Conservation (phyloP, 805 yeast genomes). For the Barnettozyma salicaria region DNA sequence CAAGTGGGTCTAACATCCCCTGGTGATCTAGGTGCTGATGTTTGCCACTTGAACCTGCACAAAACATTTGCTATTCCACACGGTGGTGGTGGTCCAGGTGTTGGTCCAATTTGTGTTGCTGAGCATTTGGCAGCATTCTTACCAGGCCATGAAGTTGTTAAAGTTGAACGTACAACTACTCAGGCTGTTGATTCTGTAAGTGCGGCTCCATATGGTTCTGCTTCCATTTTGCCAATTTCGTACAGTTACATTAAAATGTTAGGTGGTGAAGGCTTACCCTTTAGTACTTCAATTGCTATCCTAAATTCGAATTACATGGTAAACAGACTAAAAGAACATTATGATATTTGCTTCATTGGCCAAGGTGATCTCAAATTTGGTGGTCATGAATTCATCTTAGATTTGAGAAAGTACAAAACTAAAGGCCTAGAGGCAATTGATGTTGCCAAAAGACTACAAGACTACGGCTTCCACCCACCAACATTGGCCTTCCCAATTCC, state of each 20-base stretch:
- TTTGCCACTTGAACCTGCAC: conserved; percentile 93
- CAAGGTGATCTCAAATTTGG: conserved; percentile 62
- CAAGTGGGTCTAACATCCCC: conserved; percentile 97
- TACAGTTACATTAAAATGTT: conserved; percentile 93
- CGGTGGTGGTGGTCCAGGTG: conserved; percentile 99
- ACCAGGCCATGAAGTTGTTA: conserved; percentile 67
- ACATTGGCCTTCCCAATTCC: conserved; percentile 99
- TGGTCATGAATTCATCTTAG: conserved; percentile 95
- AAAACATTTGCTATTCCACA: conserved; percentile 97
- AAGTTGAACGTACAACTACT: conserved; percentile 35
- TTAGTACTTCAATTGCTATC: conserved; percentile 85
- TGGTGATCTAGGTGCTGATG: conserved; percentile 97
- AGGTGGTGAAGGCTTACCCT: conserved; percentile 80
- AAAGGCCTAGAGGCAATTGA: conserved; percentile 90
- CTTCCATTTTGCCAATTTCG: conserved; percentile 86
- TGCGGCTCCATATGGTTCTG: conserved; percentile 95
- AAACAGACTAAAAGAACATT: conserved; percentile 63
- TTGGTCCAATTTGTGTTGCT: conserved; percentile 94
- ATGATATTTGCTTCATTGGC: conserved; percentile 70
- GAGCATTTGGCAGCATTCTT: conserved; percentile 72
- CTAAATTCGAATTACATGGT: conserved; percentile 96
- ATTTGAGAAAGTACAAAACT: conserved; percentile 76
- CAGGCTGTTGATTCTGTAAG: conserved; percentile 70
- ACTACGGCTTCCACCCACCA: conserved; percentile 98
- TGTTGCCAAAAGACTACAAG: conserved; percentile 94